Percentiles rank a stretch among this genome's conserved stretches.
phyloP scores from a whole-genome alignment of 495 filamentous ascomycete species.

The Chaetomium cochliodes region DNA sequence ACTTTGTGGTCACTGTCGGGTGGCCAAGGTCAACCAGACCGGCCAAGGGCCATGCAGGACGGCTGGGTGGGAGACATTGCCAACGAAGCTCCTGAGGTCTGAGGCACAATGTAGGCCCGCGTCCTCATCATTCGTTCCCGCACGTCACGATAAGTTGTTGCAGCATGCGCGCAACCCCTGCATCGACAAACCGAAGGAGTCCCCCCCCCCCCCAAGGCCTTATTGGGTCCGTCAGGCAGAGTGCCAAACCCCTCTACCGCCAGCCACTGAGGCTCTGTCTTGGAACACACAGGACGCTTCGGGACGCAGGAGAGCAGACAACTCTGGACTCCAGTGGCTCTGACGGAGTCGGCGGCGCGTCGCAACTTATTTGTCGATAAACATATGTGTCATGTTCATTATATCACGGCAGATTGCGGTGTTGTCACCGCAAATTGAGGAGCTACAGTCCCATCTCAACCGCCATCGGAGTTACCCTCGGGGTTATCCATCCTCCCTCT shows the following conservation, averaged over 20 bases:
- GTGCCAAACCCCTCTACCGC: not conserved
- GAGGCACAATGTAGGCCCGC: not conserved
- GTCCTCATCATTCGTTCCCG: not conserved
- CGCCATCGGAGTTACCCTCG: not conserved
- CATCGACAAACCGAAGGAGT: not conserved
- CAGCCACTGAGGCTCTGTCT: not conserved
- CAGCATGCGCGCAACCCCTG: conserved; percentile 4
- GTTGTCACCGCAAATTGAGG: not conserved
- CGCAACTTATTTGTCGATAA: not conserved
- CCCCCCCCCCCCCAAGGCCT: not conserved
- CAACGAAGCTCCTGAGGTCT: not conserved
- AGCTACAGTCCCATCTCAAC: not conserved
- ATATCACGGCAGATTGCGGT: not conserved
- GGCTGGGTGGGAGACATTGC: not conserved
- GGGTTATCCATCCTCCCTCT: conserved; percentile 5
- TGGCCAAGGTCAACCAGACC: not conserved
- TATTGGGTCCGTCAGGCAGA: not conserved
- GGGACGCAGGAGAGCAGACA: not conserved
- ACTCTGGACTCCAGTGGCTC: not conserved
- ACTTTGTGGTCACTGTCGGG: not conserved
- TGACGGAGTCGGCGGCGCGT: not conserved
- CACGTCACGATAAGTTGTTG: conserved; percentile 6
- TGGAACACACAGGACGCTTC: not conserved
- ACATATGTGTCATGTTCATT: not conserved
- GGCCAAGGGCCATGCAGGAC: not conserved